Base-by-base conservation (phyloP, 768 basidiomycete genomes). In the Royoungia palumana region DNA sequence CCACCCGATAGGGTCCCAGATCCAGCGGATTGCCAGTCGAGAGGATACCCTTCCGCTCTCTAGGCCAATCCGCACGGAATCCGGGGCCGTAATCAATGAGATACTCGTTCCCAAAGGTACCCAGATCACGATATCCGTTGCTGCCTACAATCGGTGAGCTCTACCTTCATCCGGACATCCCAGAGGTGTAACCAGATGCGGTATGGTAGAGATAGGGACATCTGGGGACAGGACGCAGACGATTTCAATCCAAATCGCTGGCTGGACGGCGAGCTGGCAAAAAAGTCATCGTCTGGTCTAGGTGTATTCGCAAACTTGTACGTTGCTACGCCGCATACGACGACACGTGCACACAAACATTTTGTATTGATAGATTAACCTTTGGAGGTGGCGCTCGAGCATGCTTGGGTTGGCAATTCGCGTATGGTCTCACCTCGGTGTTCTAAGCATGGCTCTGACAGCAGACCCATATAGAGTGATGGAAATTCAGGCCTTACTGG, bases 11-110 rank as follows among this genome's bases (percentile, higher is more conserved):
- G 58, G 74, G 14, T 74, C 77, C 45, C 72, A 77, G n/a, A 72
- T 72, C 17, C 71, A 76, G 48, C 74, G 84, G 17, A 63, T 72
- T 48, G 72, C 81, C 0, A 66, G 63, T 5, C 62, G 68, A 27
- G 81, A 87, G 57, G 79, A 82, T 42, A 60, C 81, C 16, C 59
- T 87, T n/a, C 83, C 85, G 0, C 72, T 87, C 20, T 76, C 79
- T 4, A 72, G 69, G 42, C 79, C 79, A 3, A 72, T 81, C 42
- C 67, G 54, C 46, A 75, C 73, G 5, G 61, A 61, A 20, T 72
- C 71, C 3, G 81, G 81, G 4, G 66, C 72, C 43, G 46, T 65
- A 17, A 56, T 78, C 47, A 62, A 59, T 1, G 67, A 77, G 42
- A 42, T 84, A 10, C 72, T 74, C 2, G 69, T 83, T 35, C 73